phyloP scores from a whole-genome alignment of 2,329 filamentous ascomycete genomes.

The Chaetomiaceae sp. region DNA sequence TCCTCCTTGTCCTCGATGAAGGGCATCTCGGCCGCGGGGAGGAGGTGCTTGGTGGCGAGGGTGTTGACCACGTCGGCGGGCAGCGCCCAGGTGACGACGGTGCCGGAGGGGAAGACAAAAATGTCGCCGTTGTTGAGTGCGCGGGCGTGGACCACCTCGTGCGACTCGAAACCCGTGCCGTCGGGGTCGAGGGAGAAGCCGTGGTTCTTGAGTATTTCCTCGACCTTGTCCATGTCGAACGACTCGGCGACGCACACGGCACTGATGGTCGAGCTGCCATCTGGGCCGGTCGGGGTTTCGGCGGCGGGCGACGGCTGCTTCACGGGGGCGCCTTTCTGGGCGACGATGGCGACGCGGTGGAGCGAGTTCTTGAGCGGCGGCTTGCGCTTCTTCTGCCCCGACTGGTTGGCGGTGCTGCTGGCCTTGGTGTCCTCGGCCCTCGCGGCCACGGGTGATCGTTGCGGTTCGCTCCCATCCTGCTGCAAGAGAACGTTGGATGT shows the following conservation, averaged over 20 bases:
- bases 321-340: constrained; percentile 57
- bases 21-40: constrained; percentile 70
- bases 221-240: constrained; percentile 59
- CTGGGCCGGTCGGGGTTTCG: constrained; percentile 23
- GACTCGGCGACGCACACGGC: constrained; percentile 60
- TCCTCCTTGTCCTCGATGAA: constrained; percentile 71
- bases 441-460: not conserved
- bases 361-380: constrained; percentile 64
- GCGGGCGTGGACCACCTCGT: constrained; percentile 60
- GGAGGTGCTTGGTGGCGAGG: constrained; percentile 66
- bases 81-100: constrained; percentile 87
- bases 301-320: constrained; percentile 26
- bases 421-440: constrained; percentile 4
- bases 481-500: constrained; percentile 58
- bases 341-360: constrained; percentile 79
- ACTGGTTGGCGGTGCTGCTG: constrained; percentile 13
- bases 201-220: constrained; percentile 53
- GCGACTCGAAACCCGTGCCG: constrained; percentile 54
- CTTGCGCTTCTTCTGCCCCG: constrained; percentile 41
- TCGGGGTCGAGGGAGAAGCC: constrained; percentile 61
- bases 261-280: constrained; percentile 45
- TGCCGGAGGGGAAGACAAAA: constrained; percentile 93
- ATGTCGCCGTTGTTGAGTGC: constrained; percentile 71
- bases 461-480: constrained; percentile 31
- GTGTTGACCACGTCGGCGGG: constrained; percentile 67